Conservation (phyloP, 495 filamentous ascomycete genomes). For the Friedmanniomyces simplex region DNA sequence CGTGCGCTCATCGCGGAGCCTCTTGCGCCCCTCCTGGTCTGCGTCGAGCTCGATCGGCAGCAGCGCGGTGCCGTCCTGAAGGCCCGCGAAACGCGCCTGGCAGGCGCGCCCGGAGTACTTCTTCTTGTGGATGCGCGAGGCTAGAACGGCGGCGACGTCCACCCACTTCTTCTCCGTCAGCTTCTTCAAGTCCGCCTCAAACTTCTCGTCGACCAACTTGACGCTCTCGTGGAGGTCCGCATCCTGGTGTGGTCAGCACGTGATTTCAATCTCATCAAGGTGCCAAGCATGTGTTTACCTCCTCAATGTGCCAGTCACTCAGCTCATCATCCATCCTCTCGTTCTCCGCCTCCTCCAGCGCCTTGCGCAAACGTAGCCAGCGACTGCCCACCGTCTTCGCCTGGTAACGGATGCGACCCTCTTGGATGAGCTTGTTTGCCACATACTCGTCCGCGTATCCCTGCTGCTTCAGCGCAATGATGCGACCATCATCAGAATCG, state of each 20-base stretch:
- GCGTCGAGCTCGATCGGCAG: conserved; percentile 26
- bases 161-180: conserved; percentile 21
- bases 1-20: conserved; percentile 16
- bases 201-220: conserved; percentile 20
- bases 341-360: conserved; percentile 26
- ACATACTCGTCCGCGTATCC: conserved; percentile 28
- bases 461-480: conserved; percentile 29
- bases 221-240: conserved; percentile 20
- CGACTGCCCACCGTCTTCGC: conserved; percentile 34
- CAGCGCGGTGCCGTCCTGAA: conserved; percentile 25
- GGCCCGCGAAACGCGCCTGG: conserved; percentile 23
- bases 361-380: conserved; percentile 26
- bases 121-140: conserved; percentile 14
- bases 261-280: background rate
- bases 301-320: conserved; percentile 32
- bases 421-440: conserved; percentile 23
- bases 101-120: conserved; percentile 29
- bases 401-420: conserved; percentile 27
- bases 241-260: conserved; percentile 21
- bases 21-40: conserved; percentile 21
- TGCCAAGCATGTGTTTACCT: conserved; percentile 23
- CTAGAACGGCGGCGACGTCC: conserved; percentile 18
- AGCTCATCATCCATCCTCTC: conserved; percentile 28
- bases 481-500: conserved; percentile 29
- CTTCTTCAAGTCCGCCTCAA: conserved; percentile 19